Conservation (phyloP, 2,329 filamentous ascomycete genomes). For the Fusarium anthophilum region DNA sequence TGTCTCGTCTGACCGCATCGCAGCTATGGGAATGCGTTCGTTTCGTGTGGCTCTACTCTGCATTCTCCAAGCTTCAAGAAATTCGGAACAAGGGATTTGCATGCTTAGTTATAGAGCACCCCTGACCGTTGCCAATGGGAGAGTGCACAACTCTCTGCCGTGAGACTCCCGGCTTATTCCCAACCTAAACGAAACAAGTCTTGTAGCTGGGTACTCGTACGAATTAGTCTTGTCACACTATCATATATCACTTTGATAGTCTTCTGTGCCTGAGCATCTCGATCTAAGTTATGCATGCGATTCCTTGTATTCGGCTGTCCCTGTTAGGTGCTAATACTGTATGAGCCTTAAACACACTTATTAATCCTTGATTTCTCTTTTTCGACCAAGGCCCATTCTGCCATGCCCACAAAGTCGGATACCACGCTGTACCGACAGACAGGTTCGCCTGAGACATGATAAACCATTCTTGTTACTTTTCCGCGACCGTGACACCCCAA, state of each 20-base stretch:
- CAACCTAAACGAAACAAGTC: background rate
- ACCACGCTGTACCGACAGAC: conserved; percentile 18
- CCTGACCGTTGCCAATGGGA: background rate
- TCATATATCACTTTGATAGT: conserved; percentile 27
- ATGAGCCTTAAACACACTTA: conserved; percentile 12
- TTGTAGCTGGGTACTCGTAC: conserved; percentile 3
- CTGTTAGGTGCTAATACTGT: conserved; percentile 10
- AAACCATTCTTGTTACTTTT: conserved; percentile 37
- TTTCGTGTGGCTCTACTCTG: background rate
- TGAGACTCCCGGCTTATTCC: conserved; percentile 3
- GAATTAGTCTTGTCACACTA: conserved; percentile 11
- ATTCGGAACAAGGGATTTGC: background rate
- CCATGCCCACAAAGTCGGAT: conserved; percentile 2
- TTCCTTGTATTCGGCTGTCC: conserved; percentile 20
- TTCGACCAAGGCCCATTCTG: background rate
- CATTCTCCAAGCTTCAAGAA: conserved; percentile 11
- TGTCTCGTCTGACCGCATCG: background rate
- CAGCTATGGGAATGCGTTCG: background rate
- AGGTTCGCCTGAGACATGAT: conserved; percentile 30
- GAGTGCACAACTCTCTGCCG: background rate
- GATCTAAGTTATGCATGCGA: conserved; percentile 13
- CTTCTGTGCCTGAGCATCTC: conserved; percentile 15
- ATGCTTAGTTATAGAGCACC: background rate
- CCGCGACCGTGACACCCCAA: conserved; percentile 32
- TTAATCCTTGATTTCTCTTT: conserved; percentile 19